Percentiles rank a stretch among this genome's conserved stretches.
Conservation (phyloP, 139 green algal genomes). For the Nannochloris sp. region DNA sequence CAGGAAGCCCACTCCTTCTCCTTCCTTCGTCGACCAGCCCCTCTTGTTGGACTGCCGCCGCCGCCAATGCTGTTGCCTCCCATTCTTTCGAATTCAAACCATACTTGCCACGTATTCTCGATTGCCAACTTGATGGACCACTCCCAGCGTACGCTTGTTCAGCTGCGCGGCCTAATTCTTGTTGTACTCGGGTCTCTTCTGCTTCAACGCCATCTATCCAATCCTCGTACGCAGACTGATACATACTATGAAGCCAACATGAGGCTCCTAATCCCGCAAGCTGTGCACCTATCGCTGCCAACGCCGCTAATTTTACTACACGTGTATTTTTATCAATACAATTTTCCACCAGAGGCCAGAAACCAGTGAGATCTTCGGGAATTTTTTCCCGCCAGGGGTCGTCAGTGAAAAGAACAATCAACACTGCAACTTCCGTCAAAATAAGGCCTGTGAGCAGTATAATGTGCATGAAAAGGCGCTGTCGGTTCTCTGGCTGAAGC, state of each 20-base stretch:
- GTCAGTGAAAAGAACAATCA: slow-evolving; percentile 5
- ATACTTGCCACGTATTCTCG: not conserved
- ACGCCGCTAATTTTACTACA: not conserved
- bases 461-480: not conserved
- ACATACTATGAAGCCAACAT: slow-evolving; percentile 12
- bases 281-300: not conserved
- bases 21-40: not conserved
- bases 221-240: slow-evolving; percentile 7
- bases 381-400: not conserved
- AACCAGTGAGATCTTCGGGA: not conserved
- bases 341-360: not conserved
- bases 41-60: not conserved
- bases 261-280: not conserved
- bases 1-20: no score
- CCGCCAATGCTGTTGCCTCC: not conserved
- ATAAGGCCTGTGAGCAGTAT: not conserved
- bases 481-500: not conserved
- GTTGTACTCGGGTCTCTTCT: not conserved
- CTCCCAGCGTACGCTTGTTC: slow-evolving; percentile 1
- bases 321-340: not conserved
- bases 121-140: not conserved
- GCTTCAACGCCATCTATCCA: slow-evolving; percentile 8
- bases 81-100: not conserved
- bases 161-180: not conserved
- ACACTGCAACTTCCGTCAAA: not conserved